A percentile compares a stretch with the other conserved stretches of the same genome.
phyloP scores from a whole-genome alignment of 345 rosid species.

The Syzygium jambos region DNA sequence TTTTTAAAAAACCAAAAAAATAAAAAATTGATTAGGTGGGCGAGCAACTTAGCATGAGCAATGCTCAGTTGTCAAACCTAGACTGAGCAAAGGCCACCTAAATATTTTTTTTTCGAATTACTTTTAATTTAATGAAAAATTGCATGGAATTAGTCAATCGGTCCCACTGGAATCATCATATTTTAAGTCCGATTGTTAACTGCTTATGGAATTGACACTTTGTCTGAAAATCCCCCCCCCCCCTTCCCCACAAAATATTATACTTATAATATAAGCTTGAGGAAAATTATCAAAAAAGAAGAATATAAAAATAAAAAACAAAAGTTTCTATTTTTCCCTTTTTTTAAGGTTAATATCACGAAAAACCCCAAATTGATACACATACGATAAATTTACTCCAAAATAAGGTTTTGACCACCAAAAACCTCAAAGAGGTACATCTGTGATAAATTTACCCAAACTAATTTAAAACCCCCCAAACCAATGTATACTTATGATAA shows the following conservation, averaged over 20 bases:
- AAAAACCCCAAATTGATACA: no score
- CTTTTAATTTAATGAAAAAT: background rate
- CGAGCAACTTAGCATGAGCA: background rate
- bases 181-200: background rate
- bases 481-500: no score
- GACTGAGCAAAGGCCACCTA: background rate
- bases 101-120: background rate
- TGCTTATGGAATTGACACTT: background rate
- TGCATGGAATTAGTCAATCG: background rate
- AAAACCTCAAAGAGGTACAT: no score
- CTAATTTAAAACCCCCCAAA: no score
- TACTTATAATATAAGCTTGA: background rate
- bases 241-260: background rate
- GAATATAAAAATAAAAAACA: no score
- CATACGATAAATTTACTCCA: no score
- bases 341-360: no score
- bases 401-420: no score
- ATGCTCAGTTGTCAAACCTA: background rate
- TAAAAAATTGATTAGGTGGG: background rate
- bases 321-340: accelerated
- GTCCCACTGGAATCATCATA: background rate
- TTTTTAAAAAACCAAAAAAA: background rate
- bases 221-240: background rate
- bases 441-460: no score
- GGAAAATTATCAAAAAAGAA: background rate